A percentile compares a stretch with the other conserved stretches of the same genome.
Conservation (phyloP, 768 basidiomycete genomes). For the Tulasnella sp. region DNA sequence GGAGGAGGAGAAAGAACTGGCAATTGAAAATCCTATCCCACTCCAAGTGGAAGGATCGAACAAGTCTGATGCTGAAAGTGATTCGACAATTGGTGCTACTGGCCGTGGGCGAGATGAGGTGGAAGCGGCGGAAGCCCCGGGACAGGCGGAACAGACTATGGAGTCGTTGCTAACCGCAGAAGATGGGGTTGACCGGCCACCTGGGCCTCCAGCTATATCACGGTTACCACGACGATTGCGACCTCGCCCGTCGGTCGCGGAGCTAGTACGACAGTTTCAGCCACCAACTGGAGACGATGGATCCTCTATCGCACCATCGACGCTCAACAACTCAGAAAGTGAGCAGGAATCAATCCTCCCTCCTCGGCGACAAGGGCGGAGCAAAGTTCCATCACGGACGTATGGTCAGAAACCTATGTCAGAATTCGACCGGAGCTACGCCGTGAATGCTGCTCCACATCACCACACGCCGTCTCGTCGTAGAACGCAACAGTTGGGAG, state of each 20-base stretch:
- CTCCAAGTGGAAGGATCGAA: conserved; percentile 10
- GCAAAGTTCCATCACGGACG: conserved; percentile 8
- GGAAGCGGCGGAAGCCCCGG: neutral
- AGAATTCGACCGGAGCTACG: conserved; percentile 86
- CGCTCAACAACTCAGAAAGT: conserved; percentile 55
- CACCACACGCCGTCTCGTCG: conserved; percentile 8
- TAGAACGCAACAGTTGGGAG: neutral
- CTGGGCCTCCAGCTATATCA: conserved; percentile 19
- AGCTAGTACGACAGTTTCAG: conserved; percentile 47
- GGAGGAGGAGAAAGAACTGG: conserved; percentile 16
- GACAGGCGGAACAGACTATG: neutral
- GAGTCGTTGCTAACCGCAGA: conserved; percentile 1
- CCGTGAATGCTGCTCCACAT: conserved; percentile 73
- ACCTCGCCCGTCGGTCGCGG: conserved; percentile 47
- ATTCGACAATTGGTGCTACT: conserved; percentile 67
- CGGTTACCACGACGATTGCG: conserved; percentile 26
- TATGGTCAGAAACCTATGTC: conserved; percentile 34
- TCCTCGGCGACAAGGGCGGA: conserved; percentile 22
- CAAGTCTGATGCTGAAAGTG: conserved; percentile 63
- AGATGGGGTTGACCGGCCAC: conserved; percentile 15
- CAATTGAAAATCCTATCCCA: neutral
- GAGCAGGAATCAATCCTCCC: conserved; percentile 44
- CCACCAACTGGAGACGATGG: conserved; percentile 19
- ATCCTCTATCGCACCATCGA: neutral
- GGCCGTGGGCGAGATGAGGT: neutral